Conservation (phyloP, 2,329 filamentous ascomycete species). For the Canariomyces notabilis region DNA sequence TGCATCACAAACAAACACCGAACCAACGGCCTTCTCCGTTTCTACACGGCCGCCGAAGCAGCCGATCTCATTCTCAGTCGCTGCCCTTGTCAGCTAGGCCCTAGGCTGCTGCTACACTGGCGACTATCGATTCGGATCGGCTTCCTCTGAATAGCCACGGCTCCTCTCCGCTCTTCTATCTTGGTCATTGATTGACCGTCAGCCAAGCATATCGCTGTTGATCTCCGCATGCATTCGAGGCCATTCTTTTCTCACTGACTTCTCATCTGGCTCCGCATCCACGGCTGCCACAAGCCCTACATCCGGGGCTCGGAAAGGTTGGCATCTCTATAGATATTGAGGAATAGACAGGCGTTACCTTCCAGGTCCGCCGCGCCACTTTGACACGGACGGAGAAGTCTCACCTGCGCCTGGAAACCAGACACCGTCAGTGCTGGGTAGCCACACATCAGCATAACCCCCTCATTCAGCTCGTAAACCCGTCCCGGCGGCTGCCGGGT, state of each 20-base stretch:
- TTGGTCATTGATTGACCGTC: background rate
- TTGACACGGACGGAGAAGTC: background rate
- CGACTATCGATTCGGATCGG: background rate
- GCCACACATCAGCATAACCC: background rate
- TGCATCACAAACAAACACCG: too few relatives aligned
- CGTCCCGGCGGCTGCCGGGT: background rate
- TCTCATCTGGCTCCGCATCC: background rate
- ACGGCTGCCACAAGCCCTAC: background rate
- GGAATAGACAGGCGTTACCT: too few relatives aligned
- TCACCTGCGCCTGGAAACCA: background rate
- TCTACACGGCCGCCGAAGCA: too few relatives aligned
- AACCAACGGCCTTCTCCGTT: too few relatives aligned
- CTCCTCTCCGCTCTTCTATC: background rate
- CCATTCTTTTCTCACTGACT: background rate
- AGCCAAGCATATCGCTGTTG: background rate
- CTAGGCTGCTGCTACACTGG: too few relatives aligned
- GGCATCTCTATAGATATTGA: too few relatives aligned
- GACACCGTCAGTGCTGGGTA: background rate
- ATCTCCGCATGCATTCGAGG: too few relatives aligned
- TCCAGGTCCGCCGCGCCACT: background rate
- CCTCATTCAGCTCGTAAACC: constrained; percentile 8
- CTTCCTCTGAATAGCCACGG: too few relatives aligned
- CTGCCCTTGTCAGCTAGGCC: too few relatives aligned
- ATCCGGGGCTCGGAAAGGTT: too few relatives aligned
- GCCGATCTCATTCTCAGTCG: too few relatives aligned